Conservation (phyloP, 202 grass and related monocot species). For the Setaria viridis region DNA sequence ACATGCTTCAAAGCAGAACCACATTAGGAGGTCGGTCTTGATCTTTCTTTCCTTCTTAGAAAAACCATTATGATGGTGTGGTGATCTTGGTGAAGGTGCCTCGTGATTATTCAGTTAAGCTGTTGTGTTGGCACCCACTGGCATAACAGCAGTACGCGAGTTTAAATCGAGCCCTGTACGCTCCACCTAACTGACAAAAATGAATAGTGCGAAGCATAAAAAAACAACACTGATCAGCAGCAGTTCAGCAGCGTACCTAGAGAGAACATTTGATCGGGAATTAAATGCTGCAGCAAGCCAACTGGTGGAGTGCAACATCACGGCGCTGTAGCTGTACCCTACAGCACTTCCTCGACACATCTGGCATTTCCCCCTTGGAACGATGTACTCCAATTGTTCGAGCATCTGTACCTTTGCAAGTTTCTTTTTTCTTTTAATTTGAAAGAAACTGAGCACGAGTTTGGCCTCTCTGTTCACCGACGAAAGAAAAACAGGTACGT, state of each 20-base stretch:
- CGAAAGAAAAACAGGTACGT: not conserved
- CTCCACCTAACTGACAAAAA: not conserved
- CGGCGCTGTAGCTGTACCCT: not conserved
- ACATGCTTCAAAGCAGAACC: not conserved
- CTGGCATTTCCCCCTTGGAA: not conserved
- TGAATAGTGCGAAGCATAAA: too few relatives aligned
- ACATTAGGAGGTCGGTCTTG: not conserved
- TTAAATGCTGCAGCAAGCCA: not conserved
- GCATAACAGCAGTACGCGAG: not conserved
- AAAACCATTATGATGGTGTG: not conserved
- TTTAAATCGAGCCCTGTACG: not conserved
- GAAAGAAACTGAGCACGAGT: too few relatives aligned
- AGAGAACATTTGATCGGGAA: not conserved
- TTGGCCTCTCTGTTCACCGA: too few relatives aligned
- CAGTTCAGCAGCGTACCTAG: not conserved
- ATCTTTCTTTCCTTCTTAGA: too few relatives aligned
- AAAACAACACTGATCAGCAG: not conserved
- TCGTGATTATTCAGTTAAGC: not conserved
- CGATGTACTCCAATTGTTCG: not conserved
- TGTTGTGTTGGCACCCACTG: conserved; percentile 7
- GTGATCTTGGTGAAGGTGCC: not conserved
- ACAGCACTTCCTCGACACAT: not conserved
- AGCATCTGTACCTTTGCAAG: not conserved
- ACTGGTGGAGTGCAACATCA: not conserved
- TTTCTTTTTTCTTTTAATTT: not conserved